Base-by-base conservation (phyloP, 495 filamentous ascomycete genomes). In the Penicillium odoratum region DNA sequence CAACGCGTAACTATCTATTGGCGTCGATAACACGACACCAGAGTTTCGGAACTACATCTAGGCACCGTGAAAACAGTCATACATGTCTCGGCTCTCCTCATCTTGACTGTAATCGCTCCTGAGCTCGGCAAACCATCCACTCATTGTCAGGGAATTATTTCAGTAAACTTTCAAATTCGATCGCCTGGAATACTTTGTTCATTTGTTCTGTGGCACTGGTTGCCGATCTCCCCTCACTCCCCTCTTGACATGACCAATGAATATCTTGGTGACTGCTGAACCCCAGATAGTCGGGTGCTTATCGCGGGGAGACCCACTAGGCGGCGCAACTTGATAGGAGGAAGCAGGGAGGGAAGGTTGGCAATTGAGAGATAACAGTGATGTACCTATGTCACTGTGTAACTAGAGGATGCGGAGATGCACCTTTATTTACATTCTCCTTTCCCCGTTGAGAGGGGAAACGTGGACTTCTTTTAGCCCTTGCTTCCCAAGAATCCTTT, bases 221-320 rank as follows among this genome's bases (percentile, higher is more conserved):
- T 63, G 64, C 59, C 62, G 65, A 67, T 64, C 61, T 58, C 56
- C 53, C 61, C 61, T 61, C 64, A 48, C 51, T 33, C 30, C 62
- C 62, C 62, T 60, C 55, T 58, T 33, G 8, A 11, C 7, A 4
- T 15, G 44, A 13, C 62, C 65, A 67, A 67, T 67, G 30, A 33
- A 21, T 18, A 48, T 10, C 45, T 48, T 16, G 11, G 28, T 31
- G 5, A 11, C 40, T 25, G 21, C n/a, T 15, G 25, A 55, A 65
- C 62, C 62, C 59, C 62, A 65, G 65, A 68, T 62, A 51, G 30
- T 60, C 33, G 15, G 53, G 43, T 60, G 51, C 59, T 67, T 68
- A 68, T 68, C 65, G 49, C 50, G 62, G 53, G 49, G 55, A 53
- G 53, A 62, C 58, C 64, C 64, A 64, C 58, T n/a, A 18, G 1